These are phyloP conservation scores for Ogataea ramenticola DNA, from an alignment of 805 yeast genomes.

Conservation along the genomic window DNA sequence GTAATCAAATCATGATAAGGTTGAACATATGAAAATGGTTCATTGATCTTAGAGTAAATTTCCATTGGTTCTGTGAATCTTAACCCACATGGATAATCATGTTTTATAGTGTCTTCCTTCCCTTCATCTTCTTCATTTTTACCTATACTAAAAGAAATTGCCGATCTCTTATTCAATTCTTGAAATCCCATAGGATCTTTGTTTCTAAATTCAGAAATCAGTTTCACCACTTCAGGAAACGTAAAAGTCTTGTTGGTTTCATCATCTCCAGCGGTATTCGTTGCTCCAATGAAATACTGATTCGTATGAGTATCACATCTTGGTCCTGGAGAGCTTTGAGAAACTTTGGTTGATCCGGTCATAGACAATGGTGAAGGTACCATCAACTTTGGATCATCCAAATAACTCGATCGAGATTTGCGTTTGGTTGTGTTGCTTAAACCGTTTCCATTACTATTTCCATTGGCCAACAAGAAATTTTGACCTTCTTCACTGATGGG, in stretches of 20 bases:
- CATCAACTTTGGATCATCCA: not conserved
- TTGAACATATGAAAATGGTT: slow-evolving; percentile 83
- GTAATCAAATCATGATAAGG: slow-evolving; percentile 80
- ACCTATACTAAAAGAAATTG: slow-evolving; percentile 43
- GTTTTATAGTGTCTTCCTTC: slow-evolving; percentile 2
- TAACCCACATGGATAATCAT: slow-evolving; percentile 27
- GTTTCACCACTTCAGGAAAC: slow-evolving; percentile 54
- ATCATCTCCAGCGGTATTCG: slow-evolving; percentile 21
- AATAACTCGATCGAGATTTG: not conserved
- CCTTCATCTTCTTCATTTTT: slow-evolving; percentile 30
- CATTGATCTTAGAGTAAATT: slow-evolving; percentile 65
- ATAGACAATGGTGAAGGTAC: not conserved
- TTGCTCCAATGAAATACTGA: slow-evolving; percentile 60
- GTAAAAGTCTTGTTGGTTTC: slow-evolving; percentile 34
- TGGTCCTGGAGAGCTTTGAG: slow-evolving; percentile 17
- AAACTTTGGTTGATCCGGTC: slow-evolving; percentile 6
- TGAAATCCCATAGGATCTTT: slow-evolving; percentile 34
- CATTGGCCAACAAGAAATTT: no score
- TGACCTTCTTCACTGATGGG: not conserved
- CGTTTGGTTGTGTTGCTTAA: not conserved
- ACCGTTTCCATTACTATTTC: no score
- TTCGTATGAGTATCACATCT: slow-evolving; percentile 53
- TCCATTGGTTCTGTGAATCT: slow-evolving; percentile 62
- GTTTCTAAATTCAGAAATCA: slow-evolving; percentile 31
- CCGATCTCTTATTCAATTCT: slow-evolving; percentile 24